Base-by-base conservation (phyloP, 306 rosid genomes). In the Chamaecrista fasciculata region DNA sequence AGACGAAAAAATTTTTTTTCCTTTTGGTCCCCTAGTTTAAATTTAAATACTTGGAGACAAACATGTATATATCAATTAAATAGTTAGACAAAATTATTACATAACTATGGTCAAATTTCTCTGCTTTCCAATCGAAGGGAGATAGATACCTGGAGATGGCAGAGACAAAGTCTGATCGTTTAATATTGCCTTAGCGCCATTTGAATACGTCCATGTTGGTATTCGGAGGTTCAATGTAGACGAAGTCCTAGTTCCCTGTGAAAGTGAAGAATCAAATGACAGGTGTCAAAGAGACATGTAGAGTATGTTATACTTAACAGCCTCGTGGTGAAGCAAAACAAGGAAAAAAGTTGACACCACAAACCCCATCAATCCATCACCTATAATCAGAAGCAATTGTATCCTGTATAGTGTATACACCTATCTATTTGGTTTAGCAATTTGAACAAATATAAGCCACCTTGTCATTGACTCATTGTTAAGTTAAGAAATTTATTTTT, bases 161-260 rank as follows among this genome's bases (percentile, higher is more conserved):
- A 77, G 46, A 61, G 79, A 25, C 23, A 81, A 57, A 47, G 63
- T 62, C 37, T 74, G 60, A 39, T 62, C 69, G 73, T 87, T 90
- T 51, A 87, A 36, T 16, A 33, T 31, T 11, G 62, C 85, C 64
- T 73, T 71, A 4, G 91, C 89, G 25, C 84, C 85, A 60, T 31
- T 51, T 19, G 49, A n/a, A 25, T 46, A 40, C 0, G 91, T 87
- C 93, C 96, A 90, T 66, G 78, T 78, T 11, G 96, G 96, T 16
- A 87, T 51, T 33, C 96, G 80, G 62, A 90, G 46, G 56, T 87
- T 86, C 59, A 87, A 62, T 34, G 81, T 81, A 25, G 93, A 86
- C 5, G 76, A 74, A 55, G 36, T 69, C 37, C 69, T 61, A 7
- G 67, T 47, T 39, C 69, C 84, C 85, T 87, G 78, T 78, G 39